A percentile compares a stretch with the other conserved stretches of the same genome.
Evolutionary conservation across 495 filamentous ascomycete species (phyloP).

Genomic region (Neurospora sp.): DNA sequence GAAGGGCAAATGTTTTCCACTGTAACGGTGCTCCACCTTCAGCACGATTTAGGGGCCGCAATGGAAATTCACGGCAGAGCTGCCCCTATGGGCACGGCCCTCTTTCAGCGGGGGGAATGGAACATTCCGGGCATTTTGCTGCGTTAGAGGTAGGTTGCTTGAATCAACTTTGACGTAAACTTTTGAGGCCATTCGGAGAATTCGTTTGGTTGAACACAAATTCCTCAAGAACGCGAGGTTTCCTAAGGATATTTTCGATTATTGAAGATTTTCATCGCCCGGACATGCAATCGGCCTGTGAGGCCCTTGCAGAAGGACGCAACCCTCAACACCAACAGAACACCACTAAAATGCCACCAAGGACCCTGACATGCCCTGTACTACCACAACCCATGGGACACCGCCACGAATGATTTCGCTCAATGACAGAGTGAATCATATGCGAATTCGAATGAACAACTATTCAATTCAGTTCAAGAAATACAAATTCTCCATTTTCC

Average conservation of each 20-base stretch:
- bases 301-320: background rate
- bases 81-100: background rate
- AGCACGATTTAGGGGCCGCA: background rate
- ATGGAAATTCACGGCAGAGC: background rate
- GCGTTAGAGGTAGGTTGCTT: background rate
- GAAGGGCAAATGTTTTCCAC: background rate
- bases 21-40: background rate
- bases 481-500: background rate
- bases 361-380: background rate
- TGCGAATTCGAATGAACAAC: background rate
- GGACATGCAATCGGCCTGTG: background rate
- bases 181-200: background rate
- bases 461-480: background rate
- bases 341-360: background rate
- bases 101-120: background rate
- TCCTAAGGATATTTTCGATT: background rate
- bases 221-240: background rate
- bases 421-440: background rate
- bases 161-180: background rate
- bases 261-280: background rate
- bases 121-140: background rate
- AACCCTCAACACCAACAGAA: background rate
- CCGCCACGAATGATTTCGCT: background rate
- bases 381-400: background rate
- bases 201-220: background rate